Percentiles rank a stretch among this genome's conserved stretches.
Conservation (phyloP, 257 asterid species). For the Datura wrightii region DNA sequence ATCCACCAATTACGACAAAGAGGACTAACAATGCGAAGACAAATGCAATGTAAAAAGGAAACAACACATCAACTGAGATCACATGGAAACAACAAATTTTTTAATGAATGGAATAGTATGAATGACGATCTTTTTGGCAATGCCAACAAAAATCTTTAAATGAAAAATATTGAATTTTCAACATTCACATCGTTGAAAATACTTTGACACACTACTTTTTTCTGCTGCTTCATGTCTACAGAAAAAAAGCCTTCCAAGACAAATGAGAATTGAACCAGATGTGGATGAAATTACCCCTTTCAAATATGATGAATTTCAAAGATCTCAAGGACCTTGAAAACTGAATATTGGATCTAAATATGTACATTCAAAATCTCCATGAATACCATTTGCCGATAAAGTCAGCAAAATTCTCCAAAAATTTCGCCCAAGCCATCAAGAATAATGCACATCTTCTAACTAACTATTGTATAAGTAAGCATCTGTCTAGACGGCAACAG, state of each 20-base stretch:
- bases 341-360: neutral
- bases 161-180: neutral
- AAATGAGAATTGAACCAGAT: neutral
- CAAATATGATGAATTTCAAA: neutral
- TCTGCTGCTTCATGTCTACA: neutral
- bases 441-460: neutral
- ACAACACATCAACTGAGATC: neutral
- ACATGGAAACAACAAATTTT: neutral
- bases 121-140: neutral
- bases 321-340: conserved; percentile 13
- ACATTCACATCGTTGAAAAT: neutral
- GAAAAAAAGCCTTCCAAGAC: neutral
- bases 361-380: neutral
- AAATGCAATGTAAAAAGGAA: neutral
- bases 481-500: neutral
- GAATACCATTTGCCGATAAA: neutral
- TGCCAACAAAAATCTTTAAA: neutral
- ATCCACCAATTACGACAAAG: no score
- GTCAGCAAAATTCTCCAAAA: neutral
- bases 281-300: neutral
- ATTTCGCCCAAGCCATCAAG: neutral
- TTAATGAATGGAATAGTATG: neutral
- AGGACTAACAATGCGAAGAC: no score
- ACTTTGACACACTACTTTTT: neutral
- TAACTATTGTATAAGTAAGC: neutral